Evolutionary conservation across 1,284 basidiomycete species (phyloP).

Genomic region (Polyporus tsugae): DNA sequence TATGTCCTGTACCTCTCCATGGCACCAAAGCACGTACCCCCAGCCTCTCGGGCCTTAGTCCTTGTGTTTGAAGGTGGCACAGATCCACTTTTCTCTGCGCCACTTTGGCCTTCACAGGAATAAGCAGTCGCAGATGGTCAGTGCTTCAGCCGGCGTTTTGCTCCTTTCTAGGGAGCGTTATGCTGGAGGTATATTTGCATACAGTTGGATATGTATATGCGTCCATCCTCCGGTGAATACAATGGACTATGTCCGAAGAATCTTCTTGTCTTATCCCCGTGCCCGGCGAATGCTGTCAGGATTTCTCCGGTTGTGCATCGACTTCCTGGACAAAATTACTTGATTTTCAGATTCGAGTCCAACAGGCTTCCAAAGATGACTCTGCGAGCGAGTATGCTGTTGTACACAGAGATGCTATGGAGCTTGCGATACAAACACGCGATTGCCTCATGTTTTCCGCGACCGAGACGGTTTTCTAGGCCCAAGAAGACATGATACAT

Average conservation of each 20-base stretch:
- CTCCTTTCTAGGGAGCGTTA: not conserved
- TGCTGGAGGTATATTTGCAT: not conserved
- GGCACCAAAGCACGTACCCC: too few relatives aligned
- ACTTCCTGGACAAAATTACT: not conserved
- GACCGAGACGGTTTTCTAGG: constrained; percentile 19
- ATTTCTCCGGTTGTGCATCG: not conserved
- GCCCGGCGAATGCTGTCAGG: not conserved
- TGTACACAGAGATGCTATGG: constrained; percentile 3
- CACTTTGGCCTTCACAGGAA: too few relatives aligned
- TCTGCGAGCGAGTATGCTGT: not conserved
- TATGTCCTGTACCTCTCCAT: too few relatives aligned
- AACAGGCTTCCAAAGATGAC: not conserved
- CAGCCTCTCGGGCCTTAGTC: too few relatives aligned
- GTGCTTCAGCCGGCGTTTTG: not conserved
- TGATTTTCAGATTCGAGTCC: not conserved
- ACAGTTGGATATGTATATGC: not conserved
- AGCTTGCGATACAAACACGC: constrained; percentile 14
- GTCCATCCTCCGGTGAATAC: not conserved
- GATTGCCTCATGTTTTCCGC: constrained; percentile 23
- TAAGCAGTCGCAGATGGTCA: not conserved
- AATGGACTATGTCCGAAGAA: not conserved
- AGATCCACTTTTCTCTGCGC: too few relatives aligned
- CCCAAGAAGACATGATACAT: not conserved
- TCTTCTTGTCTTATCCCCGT: not conserved
- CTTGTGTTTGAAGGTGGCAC: too few relatives aligned